Conservation (phyloP, 1,139 yeast species). For the Debaryomyces subglobosus region DNA sequence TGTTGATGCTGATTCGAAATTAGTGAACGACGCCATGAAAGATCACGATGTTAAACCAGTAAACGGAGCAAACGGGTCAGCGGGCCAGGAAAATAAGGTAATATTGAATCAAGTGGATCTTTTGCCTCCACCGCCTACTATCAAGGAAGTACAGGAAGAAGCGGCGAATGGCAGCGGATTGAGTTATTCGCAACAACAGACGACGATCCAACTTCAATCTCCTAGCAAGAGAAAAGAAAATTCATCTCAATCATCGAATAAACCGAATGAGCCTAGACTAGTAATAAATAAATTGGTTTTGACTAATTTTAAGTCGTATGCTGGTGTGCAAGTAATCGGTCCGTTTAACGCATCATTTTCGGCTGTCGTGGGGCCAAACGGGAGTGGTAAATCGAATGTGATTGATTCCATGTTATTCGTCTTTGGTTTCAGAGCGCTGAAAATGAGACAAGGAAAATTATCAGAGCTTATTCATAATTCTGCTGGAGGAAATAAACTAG, state of each 20-base stretch:
- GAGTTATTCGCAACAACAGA: constrained; percentile 35
- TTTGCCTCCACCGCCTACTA: constrained; percentile 5
- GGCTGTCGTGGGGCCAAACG: constrained; percentile 99
- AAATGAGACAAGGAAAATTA: constrained; percentile 94
- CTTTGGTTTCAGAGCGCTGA: constrained; percentile 94
- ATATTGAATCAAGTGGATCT: constrained; percentile 10
- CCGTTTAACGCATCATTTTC: constrained; percentile 94
- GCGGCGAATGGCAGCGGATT: constrained; percentile 11
- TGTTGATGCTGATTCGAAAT: constrained; percentile 3
- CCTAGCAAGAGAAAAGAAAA: constrained; percentile 31
- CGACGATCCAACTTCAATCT: constrained; percentile 29
- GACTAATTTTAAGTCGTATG: constrained; percentile 92
- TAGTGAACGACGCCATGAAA: not conserved
- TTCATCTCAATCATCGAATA: constrained; percentile 13
- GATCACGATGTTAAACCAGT: not conserved
- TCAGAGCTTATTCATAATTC: constrained; percentile 91
- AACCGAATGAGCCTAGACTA: constrained; percentile 53
- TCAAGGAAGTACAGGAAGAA: not conserved
- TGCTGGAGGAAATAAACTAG: constrained; percentile 60
- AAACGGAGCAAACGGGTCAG: not conserved
- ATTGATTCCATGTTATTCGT: constrained; percentile 95
- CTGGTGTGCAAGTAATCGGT: constrained; percentile 92
- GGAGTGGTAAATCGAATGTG: constrained; percentile 96
- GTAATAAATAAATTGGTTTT: constrained; percentile 76
- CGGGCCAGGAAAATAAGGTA: constrained; percentile 9